These are phyloP conservation scores for Saururus chinensis DNA, from an alignment of 164 flowering plant genomes.

Conservation along the genomic window DNA sequence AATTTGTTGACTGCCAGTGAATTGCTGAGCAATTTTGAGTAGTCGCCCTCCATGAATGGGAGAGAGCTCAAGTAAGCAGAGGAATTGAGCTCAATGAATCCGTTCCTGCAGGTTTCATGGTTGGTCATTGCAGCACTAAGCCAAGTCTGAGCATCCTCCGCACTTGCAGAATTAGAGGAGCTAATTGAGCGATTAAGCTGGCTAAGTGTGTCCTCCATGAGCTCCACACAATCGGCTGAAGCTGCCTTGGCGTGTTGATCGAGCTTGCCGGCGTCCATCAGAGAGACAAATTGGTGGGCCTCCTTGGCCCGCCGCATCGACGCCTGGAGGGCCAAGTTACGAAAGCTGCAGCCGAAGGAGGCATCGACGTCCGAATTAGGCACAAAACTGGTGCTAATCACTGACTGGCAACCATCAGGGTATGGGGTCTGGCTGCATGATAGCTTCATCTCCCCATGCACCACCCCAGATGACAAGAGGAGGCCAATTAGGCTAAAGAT, in stretches of 20 bases:
- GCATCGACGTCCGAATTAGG: slow-evolving; percentile 8
- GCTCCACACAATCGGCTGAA: slow-evolving; percentile 51
- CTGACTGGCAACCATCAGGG: slow-evolving; percentile 36
- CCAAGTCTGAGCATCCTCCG: slow-evolving; percentile 35
- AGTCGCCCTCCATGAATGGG: slow-evolving; percentile 16
- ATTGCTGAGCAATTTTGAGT: slow-evolving; percentile 47
- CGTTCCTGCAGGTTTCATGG: slow-evolving; percentile 44
- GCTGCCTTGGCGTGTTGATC: slow-evolving; percentile 26
- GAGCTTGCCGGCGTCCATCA: slow-evolving; percentile 26
- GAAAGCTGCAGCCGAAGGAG: slow-evolving; percentile 11
- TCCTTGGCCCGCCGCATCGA: slow-evolving; percentile 30
- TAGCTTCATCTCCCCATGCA: slow-evolving; percentile 4
- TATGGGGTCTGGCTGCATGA: slow-evolving; percentile 52
- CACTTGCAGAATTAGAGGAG: slow-evolving; percentile 6
- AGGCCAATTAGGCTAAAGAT: background rate
- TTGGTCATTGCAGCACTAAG: slow-evolving; percentile 52
- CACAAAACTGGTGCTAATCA: slow-evolving; percentile 8
- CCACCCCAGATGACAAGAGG: background rate
- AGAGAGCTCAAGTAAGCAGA: slow-evolving; percentile 18
- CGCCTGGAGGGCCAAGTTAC: slow-evolving; percentile 19
- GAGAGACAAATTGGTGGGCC: slow-evolving; percentile 26
- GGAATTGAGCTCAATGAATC: slow-evolving; percentile 34
- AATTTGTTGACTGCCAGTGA: slow-evolving; percentile 39
- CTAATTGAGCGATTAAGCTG: slow-evolving; percentile 26
- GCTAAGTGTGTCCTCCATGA: slow-evolving; percentile 31